These are phyloP conservation scores for Podila horticola DNA, from an alignment of 192 early-diverging fungal species.

Conservation along the genomic window DNA sequence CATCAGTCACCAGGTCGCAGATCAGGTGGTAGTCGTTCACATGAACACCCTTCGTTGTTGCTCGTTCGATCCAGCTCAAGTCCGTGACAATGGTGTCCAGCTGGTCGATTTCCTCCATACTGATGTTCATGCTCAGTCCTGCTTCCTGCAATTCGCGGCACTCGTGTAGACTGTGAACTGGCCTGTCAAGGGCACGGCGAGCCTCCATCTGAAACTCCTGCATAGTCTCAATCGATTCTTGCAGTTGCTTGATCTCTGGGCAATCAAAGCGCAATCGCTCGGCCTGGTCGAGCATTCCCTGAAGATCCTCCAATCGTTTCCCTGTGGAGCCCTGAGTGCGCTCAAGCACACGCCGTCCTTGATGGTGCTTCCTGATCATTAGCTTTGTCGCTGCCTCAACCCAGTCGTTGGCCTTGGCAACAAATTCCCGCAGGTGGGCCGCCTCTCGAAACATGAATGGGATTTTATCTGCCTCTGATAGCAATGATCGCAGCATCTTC, in stretches of 20 bases:
- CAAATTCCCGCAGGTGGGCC: constrained; percentile 41
- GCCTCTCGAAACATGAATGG: constrained; percentile 53
- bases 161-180: constrained; percentile 32
- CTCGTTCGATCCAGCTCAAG: constrained; percentile 53
- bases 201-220: constrained; percentile 44
- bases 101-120: constrained; percentile 55
- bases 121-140: constrained; percentile 38
- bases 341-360: constrained; percentile 32
- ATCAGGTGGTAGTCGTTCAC: constrained; percentile 40
- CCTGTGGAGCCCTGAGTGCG: constrained; percentile 18
- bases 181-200: constrained; percentile 29
- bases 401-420: constrained; percentile 55
- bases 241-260: constrained; percentile 53
- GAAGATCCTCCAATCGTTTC: constrained; percentile 46
- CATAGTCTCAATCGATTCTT: constrained; percentile 38
- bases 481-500: constrained; percentile 50
- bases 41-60: constrained; percentile 17
- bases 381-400: constrained; percentile 54
- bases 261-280: constrained; percentile 49
- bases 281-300: constrained; percentile 36
- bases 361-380: constrained; percentile 53
- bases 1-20: constrained; percentile 42
- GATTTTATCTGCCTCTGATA: constrained; percentile 53
- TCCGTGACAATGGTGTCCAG: constrained; percentile 59
- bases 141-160: constrained; percentile 47